Conservation (phyloP, 1,284 basidiomycete genomes). For the Ustilago crameri region DNA sequence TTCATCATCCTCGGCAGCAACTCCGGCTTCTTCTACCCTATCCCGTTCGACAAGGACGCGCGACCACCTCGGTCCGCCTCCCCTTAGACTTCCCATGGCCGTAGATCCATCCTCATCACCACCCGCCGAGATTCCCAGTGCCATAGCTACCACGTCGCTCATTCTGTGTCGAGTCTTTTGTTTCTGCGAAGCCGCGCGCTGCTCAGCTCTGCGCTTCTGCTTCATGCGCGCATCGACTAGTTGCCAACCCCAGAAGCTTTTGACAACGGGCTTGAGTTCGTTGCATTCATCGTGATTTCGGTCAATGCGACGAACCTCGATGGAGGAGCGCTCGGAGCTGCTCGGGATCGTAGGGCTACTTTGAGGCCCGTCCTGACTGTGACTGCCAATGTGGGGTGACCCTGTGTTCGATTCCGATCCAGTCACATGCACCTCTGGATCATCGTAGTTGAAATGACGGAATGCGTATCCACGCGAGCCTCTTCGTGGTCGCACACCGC, state of each 20-base stretch:
- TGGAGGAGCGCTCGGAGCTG: conserved; percentile 1
- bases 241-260: conserved; percentile 60
- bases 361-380: background rate
- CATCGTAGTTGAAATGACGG: conserved; percentile 42
- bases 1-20: conserved; percentile 18
- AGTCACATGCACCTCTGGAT: conserved; percentile 18
- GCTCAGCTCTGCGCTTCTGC: conserved; percentile 39
- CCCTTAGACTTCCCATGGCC: background rate
- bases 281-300: conserved; percentile 53
- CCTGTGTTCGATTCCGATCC: background rate
- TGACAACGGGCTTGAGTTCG: conserved; percentile 41
- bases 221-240: conserved; percentile 40
- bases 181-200: conserved; percentile 17
- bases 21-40: conserved; percentile 2
- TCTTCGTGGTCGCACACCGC: conserved; percentile 31
- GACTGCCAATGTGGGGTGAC: background rate
- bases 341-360: background rate
- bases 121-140: conserved; percentile 19
- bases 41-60: conserved; percentile 7
- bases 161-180: conserved; percentile 18
- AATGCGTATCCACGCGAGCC: conserved; percentile 39
- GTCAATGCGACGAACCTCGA: conserved; percentile 12
- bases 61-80: conserved; percentile 10
- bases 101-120: conserved; percentile 2
- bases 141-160: conserved; percentile 35